A percentile compares a stretch with the other conserved stretches of the same genome.
These are phyloP conservation scores for Ambispora gerdemannii DNA, from an alignment of 192 early-diverging fungal species.

Conservation along the genomic window DNA sequence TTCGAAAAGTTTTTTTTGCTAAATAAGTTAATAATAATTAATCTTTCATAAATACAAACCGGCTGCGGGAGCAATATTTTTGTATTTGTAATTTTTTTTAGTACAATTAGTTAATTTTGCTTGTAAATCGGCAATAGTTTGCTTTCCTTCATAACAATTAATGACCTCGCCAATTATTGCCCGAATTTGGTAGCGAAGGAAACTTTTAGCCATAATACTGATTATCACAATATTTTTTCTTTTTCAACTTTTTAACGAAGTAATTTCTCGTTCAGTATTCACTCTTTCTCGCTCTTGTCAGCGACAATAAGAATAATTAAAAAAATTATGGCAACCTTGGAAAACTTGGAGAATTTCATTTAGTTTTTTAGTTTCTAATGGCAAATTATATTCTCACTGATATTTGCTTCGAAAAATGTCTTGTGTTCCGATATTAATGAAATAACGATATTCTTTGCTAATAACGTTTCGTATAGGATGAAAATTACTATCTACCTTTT, in stretches of 20 bases:
- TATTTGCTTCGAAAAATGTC: conserved; percentile 6
- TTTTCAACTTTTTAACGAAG: conserved; percentile 13
- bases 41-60: conserved; percentile 12
- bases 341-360: conserved; percentile 14
- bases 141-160: conserved; percentile 20
- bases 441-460: conserved; percentile 15
- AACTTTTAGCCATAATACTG: conserved; percentile 10
- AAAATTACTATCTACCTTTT: neutral
- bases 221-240: conserved; percentile 15
- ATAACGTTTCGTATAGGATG: neutral
- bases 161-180: conserved; percentile 10
- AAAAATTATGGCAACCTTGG: conserved; percentile 6
- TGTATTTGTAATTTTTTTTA: conserved; percentile 14
- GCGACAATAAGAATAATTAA: conserved; percentile 18
- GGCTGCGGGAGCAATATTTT: conserved; percentile 6
- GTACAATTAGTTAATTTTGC: conserved; percentile 2
- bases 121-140: neutral
- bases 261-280: conserved; percentile 16
- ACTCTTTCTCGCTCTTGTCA: conserved; percentile 19
- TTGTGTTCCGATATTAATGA: conserved; percentile 2
- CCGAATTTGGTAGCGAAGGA: conserved; percentile 10
- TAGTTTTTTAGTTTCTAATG: conserved; percentile 3
- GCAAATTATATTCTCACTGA: conserved; percentile 13
- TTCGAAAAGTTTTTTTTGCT: no score
- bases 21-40: no score